phyloP scores from a whole-genome alignment of 2,329 filamentous ascomycete genomes.

The Ascochyta lentis region DNA sequence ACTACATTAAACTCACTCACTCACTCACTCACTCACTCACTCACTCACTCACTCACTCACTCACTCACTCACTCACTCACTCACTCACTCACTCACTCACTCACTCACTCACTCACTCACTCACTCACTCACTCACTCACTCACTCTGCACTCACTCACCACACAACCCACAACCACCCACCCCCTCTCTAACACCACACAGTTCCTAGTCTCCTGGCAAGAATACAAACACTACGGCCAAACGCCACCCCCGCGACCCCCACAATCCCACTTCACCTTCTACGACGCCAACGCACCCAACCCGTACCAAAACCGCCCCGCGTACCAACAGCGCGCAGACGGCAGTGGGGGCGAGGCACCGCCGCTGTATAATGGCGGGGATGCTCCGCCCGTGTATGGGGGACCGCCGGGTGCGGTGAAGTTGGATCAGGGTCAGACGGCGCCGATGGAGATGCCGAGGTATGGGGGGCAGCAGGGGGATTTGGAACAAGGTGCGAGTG shows the following conservation, averaged over 20 bases:
- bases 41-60: no score
- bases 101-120: no score
- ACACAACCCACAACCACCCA: no score
- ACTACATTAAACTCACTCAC: no score
- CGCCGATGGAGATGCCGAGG: slow-evolving; percentile 37
- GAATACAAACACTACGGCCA: slow-evolving; percentile 46
- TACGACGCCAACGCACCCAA: slow-evolving; percentile 33
- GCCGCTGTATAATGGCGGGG: slow-evolving; percentile 42
- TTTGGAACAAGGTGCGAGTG: no score
- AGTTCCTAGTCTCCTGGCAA: slow-evolving; percentile 53
- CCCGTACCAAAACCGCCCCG: background rate
- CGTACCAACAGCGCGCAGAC: slow-evolving; percentile 37
- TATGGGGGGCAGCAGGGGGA: slow-evolving; percentile 23
- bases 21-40: no score
- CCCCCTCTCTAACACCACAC: no score
- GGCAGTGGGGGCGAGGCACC: slow-evolving; percentile 43
- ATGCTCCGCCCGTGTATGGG: slow-evolving; percentile 45
- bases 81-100: no score
- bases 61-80: no score
- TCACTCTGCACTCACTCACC: no score
- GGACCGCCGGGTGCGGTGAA: slow-evolving; percentile 43
- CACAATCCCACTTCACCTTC: slow-evolving; percentile 49
- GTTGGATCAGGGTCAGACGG: slow-evolving; percentile 33
- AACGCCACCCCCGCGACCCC: background rate
- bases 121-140: no score